Evolutionary conservation across 176 grass and related monocot genomes (phyloP), one percentile per base, ranked within the genome.

Genomic region (Musa beccarii): DNA sequence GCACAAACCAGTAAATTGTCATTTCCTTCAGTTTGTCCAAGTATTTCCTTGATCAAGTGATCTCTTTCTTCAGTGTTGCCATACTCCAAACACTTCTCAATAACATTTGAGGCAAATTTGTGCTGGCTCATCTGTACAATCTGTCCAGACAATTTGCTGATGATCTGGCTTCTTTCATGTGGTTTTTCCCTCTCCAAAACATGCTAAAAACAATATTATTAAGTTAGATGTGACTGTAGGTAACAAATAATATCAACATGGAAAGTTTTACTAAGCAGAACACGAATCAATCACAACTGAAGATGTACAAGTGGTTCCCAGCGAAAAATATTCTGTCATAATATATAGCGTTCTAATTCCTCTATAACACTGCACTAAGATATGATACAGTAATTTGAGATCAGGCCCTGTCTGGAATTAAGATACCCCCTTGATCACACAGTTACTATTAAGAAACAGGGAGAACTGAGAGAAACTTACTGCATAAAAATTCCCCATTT

Each of bases 81-180:
- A 87, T 94, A 86, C 71, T 84, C 89, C 55, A 99, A 99, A 82
- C 96, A 99, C 68, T 86, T 94, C 76, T 99, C 96, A 28, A 99
- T 84, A 55, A 99, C 96, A 81, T 99, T 99, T 17, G 96, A 99
- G 13, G 91, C 91, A 62, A 84, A 99, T 75, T 99, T 99, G 78
- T 95, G 88, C 81, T 99, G 96, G 76, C 96, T 99, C 96, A 99
- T 95, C 59, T 69, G 90, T 67, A 99, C 89, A 66, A 94, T 79
- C 71, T 94, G 88, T 19, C 84, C 83, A 61, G 86, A 91, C 62
- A 99, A 82, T 80, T 92, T 89, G 76, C 75, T 89, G 28, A 99
- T 99, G 80, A 99, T 94, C 80, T 95, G 75, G 55, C 62, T 87
- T 67, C 86, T 94, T 80, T 99, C 91, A 49, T 83, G 79, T 52